Base-by-base conservation (phyloP, 2,329 filamentous ascomycete species). In the Sporothrix brasiliensis region DNA sequence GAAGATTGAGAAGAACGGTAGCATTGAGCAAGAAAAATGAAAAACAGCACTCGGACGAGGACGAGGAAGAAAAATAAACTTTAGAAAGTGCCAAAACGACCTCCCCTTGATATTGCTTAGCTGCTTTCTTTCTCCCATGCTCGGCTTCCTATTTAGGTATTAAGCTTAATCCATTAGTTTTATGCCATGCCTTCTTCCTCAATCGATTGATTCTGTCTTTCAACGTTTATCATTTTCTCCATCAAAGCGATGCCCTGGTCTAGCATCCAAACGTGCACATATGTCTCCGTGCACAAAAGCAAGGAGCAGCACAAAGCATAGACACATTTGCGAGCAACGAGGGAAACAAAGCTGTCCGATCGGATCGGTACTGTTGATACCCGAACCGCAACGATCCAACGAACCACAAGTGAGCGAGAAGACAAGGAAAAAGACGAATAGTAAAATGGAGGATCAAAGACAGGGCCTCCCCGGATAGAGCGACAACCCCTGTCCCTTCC, bases 381-480 rank as follows among this genome's bases (percentile, higher is more conserved):
- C 34, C 65, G 50, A 67, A 52, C 14, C 49, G 19, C 44, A 54
- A n/a, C 14, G 65, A 44, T 47, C 34, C 14, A 41, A 47, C 11
- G 65, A 47, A 27, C 9, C 13, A 50, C 6, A 41, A 53, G 49
- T 53, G 47, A 21, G 21, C n/a, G 61, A 34, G 9, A 65, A 49
- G 30, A 49, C 27, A 67, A 7, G 19, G 10, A 19, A n/a, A 16
- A 13, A 53, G 2, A 39, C 27, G 5, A 47, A 47, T 10, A 14
- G 53, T 16, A 54, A 56, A 67, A 34, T 4, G 21, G 4, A 27
- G 27, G 34, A 60, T 60, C 34, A 27, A 66, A 49, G 27, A 52
- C 44, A 66, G 47, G 47, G 49, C 47, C 49, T 52, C 47, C 49
- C 63, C 44, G 63, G 30, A 67, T 56, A 47, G 65, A 56, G 50